phyloP scores from a whole-genome alignment of 1,284 basidiomycete species.

The Gymnopus androsaceus region DNA sequence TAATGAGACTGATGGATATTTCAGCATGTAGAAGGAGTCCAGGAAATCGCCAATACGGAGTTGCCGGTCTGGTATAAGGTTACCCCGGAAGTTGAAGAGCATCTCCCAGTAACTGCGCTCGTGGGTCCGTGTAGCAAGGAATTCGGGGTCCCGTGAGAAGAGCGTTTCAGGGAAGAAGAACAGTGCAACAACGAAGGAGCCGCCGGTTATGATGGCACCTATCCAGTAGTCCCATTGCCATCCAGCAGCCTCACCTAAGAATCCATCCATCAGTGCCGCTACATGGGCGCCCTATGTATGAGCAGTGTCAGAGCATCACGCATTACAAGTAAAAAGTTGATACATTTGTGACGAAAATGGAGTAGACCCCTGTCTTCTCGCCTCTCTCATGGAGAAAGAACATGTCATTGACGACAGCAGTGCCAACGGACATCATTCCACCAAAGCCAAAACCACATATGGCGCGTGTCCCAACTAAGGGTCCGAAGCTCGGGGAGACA shows the following conservation, averaged over 20 bases:
- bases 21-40: constrained; percentile 31
- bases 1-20: constrained; percentile 36
- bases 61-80: background rate
- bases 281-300: background rate
- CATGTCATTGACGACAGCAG: constrained; percentile 28
- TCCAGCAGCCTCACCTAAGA: constrained; percentile 33
- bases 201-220: constrained; percentile 32
- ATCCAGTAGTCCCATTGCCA: constrained; percentile 40
- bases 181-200: constrained; percentile 30
- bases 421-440: constrained; percentile 25
- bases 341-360: constrained; percentile 36
- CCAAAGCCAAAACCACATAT: constrained; percentile 34
- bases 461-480: constrained; percentile 12
- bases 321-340: constrained; percentile 29
- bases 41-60: constrained; percentile 24
- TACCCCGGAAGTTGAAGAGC: background rate
- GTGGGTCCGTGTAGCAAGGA: background rate
- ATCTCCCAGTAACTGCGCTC: background rate
- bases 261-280: constrained; percentile 31
- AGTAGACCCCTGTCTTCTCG: constrained; percentile 37
- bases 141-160: constrained; percentile 16
- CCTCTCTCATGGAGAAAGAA: constrained; percentile 37
- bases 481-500: background rate
- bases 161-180: constrained; percentile 37
- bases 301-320: too few species aligned